Percentiles rank a stretch among this genome's conserved stretches.
phyloP scores from a whole-genome alignment of 768 basidiomycete genomes.

The Suillus alpinus region DNA sequence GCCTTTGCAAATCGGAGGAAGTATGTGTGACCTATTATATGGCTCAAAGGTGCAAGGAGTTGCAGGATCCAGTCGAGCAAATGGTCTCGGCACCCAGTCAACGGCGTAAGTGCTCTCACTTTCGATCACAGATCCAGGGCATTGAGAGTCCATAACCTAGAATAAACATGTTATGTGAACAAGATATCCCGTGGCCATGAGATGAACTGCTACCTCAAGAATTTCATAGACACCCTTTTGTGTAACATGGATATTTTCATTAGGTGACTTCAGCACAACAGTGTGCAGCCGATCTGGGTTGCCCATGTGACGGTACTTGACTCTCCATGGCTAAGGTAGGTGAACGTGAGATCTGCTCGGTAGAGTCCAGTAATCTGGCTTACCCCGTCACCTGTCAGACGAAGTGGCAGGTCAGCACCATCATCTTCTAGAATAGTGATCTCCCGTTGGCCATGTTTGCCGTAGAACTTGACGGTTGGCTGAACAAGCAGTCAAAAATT shows the following conservation, averaged over 20 bases:
- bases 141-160: slow-evolving; percentile 81
- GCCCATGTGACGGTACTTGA: slow-evolving; percentile 65
- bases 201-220: slow-evolving; percentile 46
- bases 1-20: slow-evolving; percentile 82
- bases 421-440: slow-evolving; percentile 75
- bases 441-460: slow-evolving; percentile 52
- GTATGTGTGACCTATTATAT: slow-evolving; percentile 71
- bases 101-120: slow-evolving; percentile 67
- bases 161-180: not conserved
- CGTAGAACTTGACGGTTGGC: slow-evolving; percentile 89
- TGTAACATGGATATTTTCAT: slow-evolving; percentile 71
- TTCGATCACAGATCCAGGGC: slow-evolving; percentile 66
- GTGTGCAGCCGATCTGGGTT: slow-evolving; percentile 39
- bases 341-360: not conserved
- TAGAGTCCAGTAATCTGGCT: slow-evolving; percentile 21
- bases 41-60: slow-evolving; percentile 55
- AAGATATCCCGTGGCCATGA: not conserved
- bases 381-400: slow-evolving; percentile 90
- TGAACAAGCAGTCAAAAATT: slow-evolving; percentile 25
- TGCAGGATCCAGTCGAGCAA: slow-evolving; percentile 60
- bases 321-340: slow-evolving; percentile 73
- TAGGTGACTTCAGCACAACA: slow-evolving; percentile 53
- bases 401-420: slow-evolving; percentile 67
- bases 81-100: slow-evolving; percentile 78
- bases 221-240: slow-evolving; percentile 77